A percentile compares a stretch with the other conserved stretches of the same genome.
phyloP scores from a whole-genome alignment of 2,329 filamentous ascomycete species.

The Fusarium neocosmosporiellum region DNA sequence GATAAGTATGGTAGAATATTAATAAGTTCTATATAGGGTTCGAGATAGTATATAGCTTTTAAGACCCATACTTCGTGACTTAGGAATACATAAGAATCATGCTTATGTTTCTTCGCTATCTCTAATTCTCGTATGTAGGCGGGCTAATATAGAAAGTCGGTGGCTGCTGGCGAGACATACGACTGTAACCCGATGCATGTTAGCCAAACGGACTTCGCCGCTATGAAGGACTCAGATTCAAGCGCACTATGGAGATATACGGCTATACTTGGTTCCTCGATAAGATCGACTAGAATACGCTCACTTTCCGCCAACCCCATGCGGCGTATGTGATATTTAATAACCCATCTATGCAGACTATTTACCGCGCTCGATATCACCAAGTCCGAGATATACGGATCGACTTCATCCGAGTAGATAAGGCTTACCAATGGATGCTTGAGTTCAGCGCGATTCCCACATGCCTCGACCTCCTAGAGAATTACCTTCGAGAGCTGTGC shows the following conservation, averaged over 20 bases:
- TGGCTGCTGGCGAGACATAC: not conserved
- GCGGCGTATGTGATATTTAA: slow-evolving; percentile 6
- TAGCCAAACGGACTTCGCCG: not conserved
- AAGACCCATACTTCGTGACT: not conserved
- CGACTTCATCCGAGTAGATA: not conserved
- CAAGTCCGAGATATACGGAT: not conserved
- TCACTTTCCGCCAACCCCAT: not conserved
- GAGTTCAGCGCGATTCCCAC: not conserved
- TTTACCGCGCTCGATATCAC: not conserved
- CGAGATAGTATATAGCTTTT: not conserved
- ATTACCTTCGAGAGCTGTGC: not conserved
- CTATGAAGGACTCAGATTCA: not conserved
- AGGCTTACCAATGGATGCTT: slow-evolving; percentile 1
- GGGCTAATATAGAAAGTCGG: not conserved
- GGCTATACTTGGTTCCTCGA: slow-evolving; percentile 8
- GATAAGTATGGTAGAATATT: not conserved
- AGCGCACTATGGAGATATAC: not conserved
- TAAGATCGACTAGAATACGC: slow-evolving; percentile 1
- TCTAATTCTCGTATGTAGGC: not conserved
- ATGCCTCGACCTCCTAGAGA: not conserved
- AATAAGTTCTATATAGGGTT: not conserved
- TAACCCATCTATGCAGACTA: not conserved
- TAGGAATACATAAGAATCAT: not conserved
- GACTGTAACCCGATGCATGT: not conserved
- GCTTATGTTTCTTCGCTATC: not conserved